These are phyloP conservation scores for Corymbia citriodora DNA, from an alignment of 441 rosid genomes.

Conservation along the genomic window DNA sequence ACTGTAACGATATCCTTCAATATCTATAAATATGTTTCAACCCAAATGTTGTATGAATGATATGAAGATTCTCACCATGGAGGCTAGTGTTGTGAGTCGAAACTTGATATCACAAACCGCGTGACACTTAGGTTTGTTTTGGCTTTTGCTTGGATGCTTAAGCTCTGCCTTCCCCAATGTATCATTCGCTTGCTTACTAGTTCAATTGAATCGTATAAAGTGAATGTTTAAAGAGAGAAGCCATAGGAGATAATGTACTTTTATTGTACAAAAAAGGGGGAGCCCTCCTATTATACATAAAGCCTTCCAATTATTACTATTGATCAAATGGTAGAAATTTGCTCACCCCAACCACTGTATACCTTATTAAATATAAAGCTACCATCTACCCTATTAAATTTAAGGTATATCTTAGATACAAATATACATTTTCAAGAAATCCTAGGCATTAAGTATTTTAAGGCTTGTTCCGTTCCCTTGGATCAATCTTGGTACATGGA, in stretches of 20 bases:
- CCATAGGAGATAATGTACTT: too few relatives aligned
- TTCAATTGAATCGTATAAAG: neutral
- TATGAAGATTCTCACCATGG: neutral
- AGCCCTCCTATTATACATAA: neutral
- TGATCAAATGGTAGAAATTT: neutral
- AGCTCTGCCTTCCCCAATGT: neutral
- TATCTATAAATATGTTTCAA: neutral
- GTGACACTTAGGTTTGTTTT: neutral
- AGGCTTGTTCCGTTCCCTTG: too few relatives aligned
- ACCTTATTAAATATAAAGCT: too few relatives aligned
- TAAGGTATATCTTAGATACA: too few relatives aligned
- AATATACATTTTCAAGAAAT: too few relatives aligned
- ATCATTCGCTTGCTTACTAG: neutral
- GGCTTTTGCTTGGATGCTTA: neutral
- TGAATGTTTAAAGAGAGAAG: neutral
- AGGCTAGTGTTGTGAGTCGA: neutral
- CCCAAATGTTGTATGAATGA: fast-evolving
- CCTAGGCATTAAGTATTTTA: too few relatives aligned
- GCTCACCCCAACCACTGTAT: neutral
- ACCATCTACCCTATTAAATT: neutral
- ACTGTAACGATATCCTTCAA: neutral
- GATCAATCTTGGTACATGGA: too few relatives aligned
- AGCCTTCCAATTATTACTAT: neutral
- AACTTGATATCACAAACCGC: neutral
- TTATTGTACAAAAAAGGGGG: neutral